phyloP scores from a whole-genome alignment of 2,329 filamentous ascomycete species.

The Stagonosporopsis chrysanthemi region DNA sequence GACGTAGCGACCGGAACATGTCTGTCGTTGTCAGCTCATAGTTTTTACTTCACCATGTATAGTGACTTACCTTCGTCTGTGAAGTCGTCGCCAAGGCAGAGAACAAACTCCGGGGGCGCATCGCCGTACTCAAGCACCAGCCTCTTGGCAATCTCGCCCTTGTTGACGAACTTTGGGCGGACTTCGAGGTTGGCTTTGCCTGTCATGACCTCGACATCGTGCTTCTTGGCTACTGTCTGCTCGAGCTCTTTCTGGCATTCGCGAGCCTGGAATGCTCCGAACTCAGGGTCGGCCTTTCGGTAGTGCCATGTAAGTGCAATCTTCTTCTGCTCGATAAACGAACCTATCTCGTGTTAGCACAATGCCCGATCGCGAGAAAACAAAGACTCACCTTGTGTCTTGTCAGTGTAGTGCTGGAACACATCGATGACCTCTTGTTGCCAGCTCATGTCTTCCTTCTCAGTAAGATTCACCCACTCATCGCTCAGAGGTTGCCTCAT shows the following conservation, averaged over 20 bases:
- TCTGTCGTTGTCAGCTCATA: slow-evolving; percentile 53
- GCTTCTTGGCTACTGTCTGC: slow-evolving; percentile 75
- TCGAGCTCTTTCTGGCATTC: slow-evolving; percentile 86
- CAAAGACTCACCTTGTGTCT: slow-evolving; percentile 73
- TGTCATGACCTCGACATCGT: slow-evolving; percentile 94
- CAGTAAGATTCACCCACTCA: slow-evolving; percentile 88
- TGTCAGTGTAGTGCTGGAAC: slow-evolving; percentile 88
- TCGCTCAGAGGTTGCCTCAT: slow-evolving; percentile 79
- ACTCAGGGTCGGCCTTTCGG: slow-evolving; percentile 85
- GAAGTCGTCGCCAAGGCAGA: slow-evolving; percentile 94
- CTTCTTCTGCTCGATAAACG: slow-evolving; percentile 92
- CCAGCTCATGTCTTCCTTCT: slow-evolving; percentile 90
- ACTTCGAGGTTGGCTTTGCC: slow-evolving; percentile 98
- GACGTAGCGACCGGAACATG: slow-evolving; percentile 81
- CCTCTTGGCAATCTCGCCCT: slow-evolving; percentile 90
- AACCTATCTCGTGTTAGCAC: slow-evolving; percentile 61
- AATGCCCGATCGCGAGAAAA: slow-evolving; percentile 3
- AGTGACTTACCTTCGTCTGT: slow-evolving; percentile 83
- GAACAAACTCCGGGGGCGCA: slow-evolving; percentile 78
- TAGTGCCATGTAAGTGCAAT: slow-evolving; percentile 98
- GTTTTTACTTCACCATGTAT: neutral
- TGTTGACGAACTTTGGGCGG: slow-evolving; percentile 96
- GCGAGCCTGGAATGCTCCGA: slow-evolving; percentile 78
- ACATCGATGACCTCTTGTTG: slow-evolving; percentile 82
- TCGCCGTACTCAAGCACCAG: slow-evolving; percentile 77